phyloP scores from a whole-genome alignment of 2,329 filamentous ascomycete genomes.

The Anisogramma anomala region DNA sequence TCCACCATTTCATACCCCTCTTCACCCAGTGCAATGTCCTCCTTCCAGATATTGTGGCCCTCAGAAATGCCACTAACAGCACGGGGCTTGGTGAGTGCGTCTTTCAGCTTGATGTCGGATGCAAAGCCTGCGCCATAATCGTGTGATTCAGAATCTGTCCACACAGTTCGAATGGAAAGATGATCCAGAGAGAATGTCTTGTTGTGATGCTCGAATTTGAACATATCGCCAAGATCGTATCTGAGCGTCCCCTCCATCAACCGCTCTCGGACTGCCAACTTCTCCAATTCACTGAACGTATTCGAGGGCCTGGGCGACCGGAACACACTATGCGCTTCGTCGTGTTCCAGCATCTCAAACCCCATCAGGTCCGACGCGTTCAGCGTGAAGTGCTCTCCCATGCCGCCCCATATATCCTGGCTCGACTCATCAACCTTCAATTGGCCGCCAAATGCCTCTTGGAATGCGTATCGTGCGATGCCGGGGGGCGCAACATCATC shows the following conservation, averaged over 20 bases:
- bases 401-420: background rate
- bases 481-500: background rate
- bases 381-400: background rate
- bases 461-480: background rate
- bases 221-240: background rate
- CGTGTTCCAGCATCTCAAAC: conserved; percentile 6
- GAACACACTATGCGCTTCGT: conserved; percentile 8
- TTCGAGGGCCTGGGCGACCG: conserved; percentile 11
- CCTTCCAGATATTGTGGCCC: background rate
- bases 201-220: background rate
- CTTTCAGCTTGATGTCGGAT: background rate
- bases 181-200: background rate
- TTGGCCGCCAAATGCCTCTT: background rate
- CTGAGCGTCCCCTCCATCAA: background rate
- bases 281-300: conserved; percentile 7
- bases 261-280: background rate
- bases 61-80: background rate
- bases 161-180: background rate
- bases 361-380: background rate
- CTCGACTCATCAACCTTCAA: background rate
- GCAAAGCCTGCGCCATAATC: too few relatives aligned
- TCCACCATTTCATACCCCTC: background rate
- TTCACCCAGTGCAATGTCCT: background rate
- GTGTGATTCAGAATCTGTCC: too few relatives aligned
- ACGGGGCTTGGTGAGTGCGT: background rate